Conservation (phyloP, 495 filamentous ascomycete species). For the Podospora australis region DNA sequence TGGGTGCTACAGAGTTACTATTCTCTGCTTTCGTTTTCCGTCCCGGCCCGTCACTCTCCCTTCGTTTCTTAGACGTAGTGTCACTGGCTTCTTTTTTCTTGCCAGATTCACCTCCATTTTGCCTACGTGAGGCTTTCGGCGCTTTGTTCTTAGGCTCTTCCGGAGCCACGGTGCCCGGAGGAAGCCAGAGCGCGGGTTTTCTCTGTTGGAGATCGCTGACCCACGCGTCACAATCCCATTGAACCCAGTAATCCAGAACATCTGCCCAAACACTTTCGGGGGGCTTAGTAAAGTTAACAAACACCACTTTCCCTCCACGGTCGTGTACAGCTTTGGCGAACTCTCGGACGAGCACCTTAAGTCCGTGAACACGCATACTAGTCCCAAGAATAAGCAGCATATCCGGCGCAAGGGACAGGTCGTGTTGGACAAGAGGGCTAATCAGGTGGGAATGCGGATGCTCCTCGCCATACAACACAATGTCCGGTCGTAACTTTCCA, state of each 20-base stretch:
- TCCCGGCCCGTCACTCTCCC: constrained; percentile 4
- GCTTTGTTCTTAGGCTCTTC: constrained; percentile 30
- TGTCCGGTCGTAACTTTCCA: constrained; percentile 58
- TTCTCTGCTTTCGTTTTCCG: too few relatives aligned
- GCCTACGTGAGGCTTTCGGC: constrained; percentile 20
- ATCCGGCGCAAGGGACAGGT: constrained; percentile 55
- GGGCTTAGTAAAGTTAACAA: constrained; percentile 63
- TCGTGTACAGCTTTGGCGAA: constrained; percentile 65
- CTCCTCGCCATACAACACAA: constrained; percentile 66
- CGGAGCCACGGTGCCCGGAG: constrained; percentile 29
- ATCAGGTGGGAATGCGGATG: constrained; percentile 60
- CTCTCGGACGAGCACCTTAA: constrained; percentile 60
- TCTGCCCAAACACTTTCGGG: constrained; percentile 62
- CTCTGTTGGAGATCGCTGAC: constrained; percentile 51
- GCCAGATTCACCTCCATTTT: constrained; percentile 18
- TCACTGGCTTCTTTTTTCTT: constrained; percentile 22
- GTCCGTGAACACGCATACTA: constrained; percentile 60
- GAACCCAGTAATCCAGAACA: constrained; percentile 61
- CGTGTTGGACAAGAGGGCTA: constrained; percentile 54
- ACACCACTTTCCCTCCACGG: constrained; percentile 56
- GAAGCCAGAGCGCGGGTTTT: constrained; percentile 51
- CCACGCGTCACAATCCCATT: constrained; percentile 70
- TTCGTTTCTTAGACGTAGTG: constrained; percentile 15
- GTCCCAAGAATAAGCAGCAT: constrained; percentile 62
- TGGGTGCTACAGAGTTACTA: too few relatives aligned